These are phyloP conservation scores for Malassezia arunalokei DNA, from an alignment of 1,284 basidiomycete genomes.

Conservation along the genomic window DNA sequence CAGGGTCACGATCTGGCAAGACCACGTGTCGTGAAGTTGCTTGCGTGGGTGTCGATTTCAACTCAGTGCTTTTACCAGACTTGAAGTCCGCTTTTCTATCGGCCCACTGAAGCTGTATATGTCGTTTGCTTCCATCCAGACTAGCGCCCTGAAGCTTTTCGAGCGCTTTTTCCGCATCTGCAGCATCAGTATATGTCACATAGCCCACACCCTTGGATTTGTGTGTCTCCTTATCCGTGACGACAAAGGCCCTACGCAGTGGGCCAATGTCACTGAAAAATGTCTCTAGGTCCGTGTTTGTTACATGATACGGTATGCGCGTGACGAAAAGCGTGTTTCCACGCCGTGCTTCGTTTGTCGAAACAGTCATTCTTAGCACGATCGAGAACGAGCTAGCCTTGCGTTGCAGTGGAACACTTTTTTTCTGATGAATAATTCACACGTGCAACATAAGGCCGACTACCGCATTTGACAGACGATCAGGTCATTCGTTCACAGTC, in stretches of 20 bases:
- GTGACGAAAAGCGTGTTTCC: constrained; percentile 47
- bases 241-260: constrained; percentile 83
- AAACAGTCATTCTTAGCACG: neutral
- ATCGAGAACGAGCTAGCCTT: too few relatives aligned
- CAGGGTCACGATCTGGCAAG: constrained; percentile 29
- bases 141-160: constrained; percentile 36
- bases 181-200: constrained; percentile 75
- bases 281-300: constrained; percentile 75
- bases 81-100: constrained; percentile 25
- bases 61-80: constrained; percentile 1
- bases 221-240: constrained; percentile 63
- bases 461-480: too few relatives aligned
- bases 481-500: too few relatives aligned
- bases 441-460: too few relatives aligned
- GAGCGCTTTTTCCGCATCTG: constrained; percentile 58
- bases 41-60: neutral
- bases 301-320: constrained; percentile 68
- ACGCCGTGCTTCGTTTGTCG: neutral
- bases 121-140: constrained; percentile 32
- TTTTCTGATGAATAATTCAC: too few relatives aligned
- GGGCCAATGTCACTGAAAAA: constrained; percentile 92
- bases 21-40: constrained; percentile 6
- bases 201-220: constrained; percentile 95
- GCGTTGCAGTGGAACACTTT: too few relatives aligned
- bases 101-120: constrained; percentile 35